phyloP scores from a whole-genome alignment of 768 basidiomycete genomes.

The Suillus weaverae region DNA sequence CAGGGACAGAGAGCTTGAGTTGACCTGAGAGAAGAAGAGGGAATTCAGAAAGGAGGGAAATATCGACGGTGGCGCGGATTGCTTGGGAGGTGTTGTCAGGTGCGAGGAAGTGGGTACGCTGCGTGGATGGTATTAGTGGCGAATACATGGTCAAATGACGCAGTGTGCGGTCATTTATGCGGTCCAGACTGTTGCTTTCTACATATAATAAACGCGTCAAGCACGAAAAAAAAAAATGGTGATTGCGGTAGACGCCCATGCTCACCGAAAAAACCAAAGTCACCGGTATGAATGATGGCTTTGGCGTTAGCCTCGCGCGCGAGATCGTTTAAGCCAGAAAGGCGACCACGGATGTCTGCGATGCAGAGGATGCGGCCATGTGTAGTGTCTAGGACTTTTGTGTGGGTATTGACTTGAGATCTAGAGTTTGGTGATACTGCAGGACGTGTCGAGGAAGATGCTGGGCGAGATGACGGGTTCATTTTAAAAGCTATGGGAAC shows the following conservation, averaged over 20 bases:
- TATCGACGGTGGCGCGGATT: conserved; percentile 74
- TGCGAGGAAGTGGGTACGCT: conserved; percentile 75
- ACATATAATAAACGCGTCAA: conserved; percentile 23
- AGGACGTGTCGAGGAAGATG: conserved; percentile 60
- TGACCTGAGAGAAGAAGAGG: conserved; percentile 88
- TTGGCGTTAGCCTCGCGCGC: conserved; percentile 86
- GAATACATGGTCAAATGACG: conserved; percentile 97
- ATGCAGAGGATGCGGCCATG: conserved; percentile 91
- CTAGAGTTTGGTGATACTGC: conserved; percentile 56
- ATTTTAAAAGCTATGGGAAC: conserved; percentile 37
- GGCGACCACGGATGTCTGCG: conserved; percentile 88
- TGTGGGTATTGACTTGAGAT: conserved; percentile 65
- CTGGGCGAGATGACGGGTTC: conserved; percentile 56
- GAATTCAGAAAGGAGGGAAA: conserved; percentile 89
- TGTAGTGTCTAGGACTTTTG: conserved; percentile 74
- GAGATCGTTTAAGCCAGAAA: conserved; percentile 86
- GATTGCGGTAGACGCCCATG: conserved; percentile 12
- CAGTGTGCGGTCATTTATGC: conserved; percentile 94
- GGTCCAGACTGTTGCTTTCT: conserved; percentile 79
- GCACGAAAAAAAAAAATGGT: conserved; percentile 3
- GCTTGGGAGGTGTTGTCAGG: conserved; percentile 64
- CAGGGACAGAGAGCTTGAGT: conserved; percentile 88
- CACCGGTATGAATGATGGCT: conserved; percentile 96
- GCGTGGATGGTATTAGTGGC: conserved; percentile 82
- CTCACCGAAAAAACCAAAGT: conserved; percentile 97